These are phyloP conservation scores for Teratosphaeriaceae sp. DNA, from an alignment of 2,329 filamentous ascomycete genomes.

Conservation along the genomic window DNA sequence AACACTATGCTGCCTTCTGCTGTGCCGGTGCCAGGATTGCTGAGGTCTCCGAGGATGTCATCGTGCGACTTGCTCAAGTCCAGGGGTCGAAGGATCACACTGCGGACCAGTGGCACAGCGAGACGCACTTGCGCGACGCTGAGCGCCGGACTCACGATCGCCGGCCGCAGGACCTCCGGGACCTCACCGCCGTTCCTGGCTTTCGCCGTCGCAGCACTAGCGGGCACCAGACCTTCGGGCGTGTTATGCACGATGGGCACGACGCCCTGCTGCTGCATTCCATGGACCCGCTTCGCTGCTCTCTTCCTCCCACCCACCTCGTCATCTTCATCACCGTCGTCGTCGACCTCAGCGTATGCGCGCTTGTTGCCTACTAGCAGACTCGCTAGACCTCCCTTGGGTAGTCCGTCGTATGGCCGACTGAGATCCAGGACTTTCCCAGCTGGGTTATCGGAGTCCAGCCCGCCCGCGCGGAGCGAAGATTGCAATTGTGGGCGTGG, in stretches of 20 bases:
- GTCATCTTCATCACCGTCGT: constrained; percentile 69
- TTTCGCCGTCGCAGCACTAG: constrained; percentile 54
- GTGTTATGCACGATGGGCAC: constrained; percentile 70
- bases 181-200: constrained; percentile 35
- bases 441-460: constrained; percentile 26
- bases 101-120: constrained; percentile 79
- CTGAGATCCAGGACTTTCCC: constrained; percentile 83
- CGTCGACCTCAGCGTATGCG: constrained; percentile 66
- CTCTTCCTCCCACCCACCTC: too few species aligned
- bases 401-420: constrained; percentile 88
- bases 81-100: constrained; percentile 73
- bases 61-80: constrained; percentile 53
- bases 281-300: constrained; percentile 52
- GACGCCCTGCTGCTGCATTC: constrained; percentile 56
- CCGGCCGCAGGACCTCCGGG: constrained; percentile 81
- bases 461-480: constrained; percentile 54
- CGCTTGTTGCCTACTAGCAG: constrained; percentile 91
- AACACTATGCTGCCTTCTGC: constrained; percentile 63
- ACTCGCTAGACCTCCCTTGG: constrained; percentile 77
- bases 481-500: constrained; percentile 85
- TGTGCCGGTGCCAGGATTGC: constrained; percentile 33
- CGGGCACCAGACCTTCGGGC: constrained; percentile 69
- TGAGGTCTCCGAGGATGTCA: constrained; percentile 22
- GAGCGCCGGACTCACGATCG: constrained; percentile 75
- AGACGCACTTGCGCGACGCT: constrained; percentile 76